phyloP scores from a whole-genome alignment of 2,329 filamentous ascomycete species.

The Exophiala bonariae region DNA sequence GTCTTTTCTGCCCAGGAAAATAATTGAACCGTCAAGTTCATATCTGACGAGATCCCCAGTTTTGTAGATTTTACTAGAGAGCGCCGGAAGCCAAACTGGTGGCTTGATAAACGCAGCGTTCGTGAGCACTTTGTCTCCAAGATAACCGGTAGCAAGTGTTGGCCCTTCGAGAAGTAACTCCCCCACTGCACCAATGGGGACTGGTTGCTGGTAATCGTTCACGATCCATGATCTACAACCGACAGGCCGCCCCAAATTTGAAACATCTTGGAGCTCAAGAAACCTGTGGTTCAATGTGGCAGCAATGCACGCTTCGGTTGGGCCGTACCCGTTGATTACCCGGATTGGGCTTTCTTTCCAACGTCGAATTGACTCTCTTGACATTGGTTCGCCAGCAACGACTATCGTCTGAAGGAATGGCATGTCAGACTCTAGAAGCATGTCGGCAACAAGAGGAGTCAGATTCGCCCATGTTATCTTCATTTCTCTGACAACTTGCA shows the following conservation, averaged over 20 bases:
- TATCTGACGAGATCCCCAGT: slow-evolving; percentile 41
- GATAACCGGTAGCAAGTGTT: slow-evolving; percentile 46
- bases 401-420: slow-evolving; percentile 44
- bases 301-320: slow-evolving; percentile 41
- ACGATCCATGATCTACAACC: slow-evolving; percentile 41
- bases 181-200: slow-evolving; percentile 47
- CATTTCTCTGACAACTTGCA: slow-evolving; percentile 51
- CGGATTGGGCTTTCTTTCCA: slow-evolving; percentile 41
- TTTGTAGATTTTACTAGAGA: slow-evolving; percentile 36
- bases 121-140: slow-evolving; percentile 38
- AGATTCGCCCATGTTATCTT: slow-evolving; percentile 55
- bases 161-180: slow-evolving; percentile 50
- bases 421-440: slow-evolving; percentile 43
- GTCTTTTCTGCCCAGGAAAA: slow-evolving; percentile 33
- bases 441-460: slow-evolving; percentile 57
- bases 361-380: slow-evolving; percentile 42
- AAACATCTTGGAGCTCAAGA: slow-evolving; percentile 30
- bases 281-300: slow-evolving; percentile 35
- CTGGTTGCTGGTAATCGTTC: slow-evolving; percentile 39
- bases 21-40: slow-evolving; percentile 29
- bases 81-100: slow-evolving; percentile 32
- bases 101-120: slow-evolving; percentile 35
- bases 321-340: slow-evolving; percentile 47
- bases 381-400: slow-evolving; percentile 47
- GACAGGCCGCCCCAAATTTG: slow-evolving; percentile 35